phyloP scores from a whole-genome alignment of 2,329 filamentous ascomycete genomes.

The Saccharata proteae region DNA sequence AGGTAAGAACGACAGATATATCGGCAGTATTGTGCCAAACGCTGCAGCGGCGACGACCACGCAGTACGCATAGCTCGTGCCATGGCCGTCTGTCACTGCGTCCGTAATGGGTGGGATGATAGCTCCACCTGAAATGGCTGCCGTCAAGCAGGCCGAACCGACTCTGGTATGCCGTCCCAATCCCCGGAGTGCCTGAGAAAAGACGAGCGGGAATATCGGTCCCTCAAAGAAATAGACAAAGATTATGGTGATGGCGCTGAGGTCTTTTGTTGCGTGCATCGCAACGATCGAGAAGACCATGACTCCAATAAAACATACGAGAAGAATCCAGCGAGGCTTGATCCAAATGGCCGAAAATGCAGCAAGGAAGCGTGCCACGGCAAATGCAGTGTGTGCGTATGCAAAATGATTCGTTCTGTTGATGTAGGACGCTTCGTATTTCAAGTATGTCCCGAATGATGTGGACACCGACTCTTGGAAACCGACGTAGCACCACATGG shows the following conservation, averaged over 20 bases:
- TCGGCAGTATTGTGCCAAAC: conserved; percentile 39
- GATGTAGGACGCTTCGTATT: conserved; percentile 24
- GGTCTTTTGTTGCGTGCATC: conserved; percentile 34
- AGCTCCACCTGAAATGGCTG: conserved; percentile 42
- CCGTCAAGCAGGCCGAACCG: conserved; percentile 41
- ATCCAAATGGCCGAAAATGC: conserved; percentile 41
- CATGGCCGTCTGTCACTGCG: conserved; percentile 27
- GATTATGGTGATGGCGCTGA: conserved; percentile 36
- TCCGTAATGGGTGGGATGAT: conserved; percentile 44
- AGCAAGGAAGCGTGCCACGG: conserved; percentile 44
- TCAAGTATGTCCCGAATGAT: conserved; percentile 34
- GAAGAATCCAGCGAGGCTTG: conserved; percentile 46
- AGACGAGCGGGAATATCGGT: conserved; percentile 47
- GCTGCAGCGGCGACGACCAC: conserved; percentile 42
- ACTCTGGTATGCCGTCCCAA: conserved; percentile 47
- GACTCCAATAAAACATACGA: conserved; percentile 37
- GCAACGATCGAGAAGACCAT: conserved; percentile 40
- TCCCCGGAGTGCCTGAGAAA: conserved; percentile 45
- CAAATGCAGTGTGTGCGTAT: conserved; percentile 46
- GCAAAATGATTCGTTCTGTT: conserved; percentile 34
- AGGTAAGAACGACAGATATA: conserved; percentile 40
- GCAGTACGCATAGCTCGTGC: conserved; percentile 37
- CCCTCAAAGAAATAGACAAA: conserved; percentile 49
- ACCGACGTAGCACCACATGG: conserved; percentile 49
- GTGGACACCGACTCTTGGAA: conserved; percentile 46